A percentile compares a stretch with the other conserved stretches of the same genome.
Conservation (phyloP, 2,329 filamentous ascomycete genomes). For the Ophiostoma triangulosporum region DNA sequence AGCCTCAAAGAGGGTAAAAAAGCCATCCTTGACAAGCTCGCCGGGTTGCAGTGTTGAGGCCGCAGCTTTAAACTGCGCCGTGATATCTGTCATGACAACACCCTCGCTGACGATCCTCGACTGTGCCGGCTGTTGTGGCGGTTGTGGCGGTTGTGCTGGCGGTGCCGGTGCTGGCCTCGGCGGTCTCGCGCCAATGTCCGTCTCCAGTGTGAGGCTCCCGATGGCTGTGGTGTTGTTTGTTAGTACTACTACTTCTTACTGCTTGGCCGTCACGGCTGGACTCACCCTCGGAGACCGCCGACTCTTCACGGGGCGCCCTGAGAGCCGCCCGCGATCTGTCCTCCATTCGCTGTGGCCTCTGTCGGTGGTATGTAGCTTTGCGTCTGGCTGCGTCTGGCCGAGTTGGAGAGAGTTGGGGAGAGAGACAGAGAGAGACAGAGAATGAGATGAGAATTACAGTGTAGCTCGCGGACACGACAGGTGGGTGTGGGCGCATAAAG, state of each 20-base stretch:
- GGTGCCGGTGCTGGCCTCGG: not conserved
- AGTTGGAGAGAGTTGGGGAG: too few relatives aligned
- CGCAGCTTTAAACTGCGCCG: slow-evolving; percentile 39
- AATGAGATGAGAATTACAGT: not conserved
- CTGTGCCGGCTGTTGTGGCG: slow-evolving; percentile 18
- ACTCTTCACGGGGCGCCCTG: slow-evolving; percentile 2
- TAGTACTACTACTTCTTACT: not conserved
- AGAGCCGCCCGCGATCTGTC: slow-evolving; percentile 6
- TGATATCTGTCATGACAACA: slow-evolving; percentile 45
- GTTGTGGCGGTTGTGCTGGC: slow-evolving; percentile 24
- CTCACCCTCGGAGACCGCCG: slow-evolving; percentile 1
- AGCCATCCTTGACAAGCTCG: slow-evolving; percentile 83
- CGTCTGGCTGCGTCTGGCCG: too few relatives aligned
- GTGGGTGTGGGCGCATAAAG: not conserved
- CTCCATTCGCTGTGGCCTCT: slow-evolving; percentile 2
- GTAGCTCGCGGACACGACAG: not conserved
- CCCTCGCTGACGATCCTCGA: slow-evolving; percentile 30
- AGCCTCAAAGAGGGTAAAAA: slow-evolving; percentile 87
- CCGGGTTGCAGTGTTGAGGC: slow-evolving; percentile 53
- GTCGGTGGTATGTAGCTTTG: too few relatives aligned
- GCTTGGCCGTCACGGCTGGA: not conserved
- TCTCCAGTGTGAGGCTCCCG: not conserved
- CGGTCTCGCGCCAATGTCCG: not conserved
- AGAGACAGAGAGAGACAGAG: not conserved
- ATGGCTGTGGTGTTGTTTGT: not conserved